Conservation (phyloP, 1,284 basidiomycete genomes). For the Heterobasidion irregulare region DNA sequence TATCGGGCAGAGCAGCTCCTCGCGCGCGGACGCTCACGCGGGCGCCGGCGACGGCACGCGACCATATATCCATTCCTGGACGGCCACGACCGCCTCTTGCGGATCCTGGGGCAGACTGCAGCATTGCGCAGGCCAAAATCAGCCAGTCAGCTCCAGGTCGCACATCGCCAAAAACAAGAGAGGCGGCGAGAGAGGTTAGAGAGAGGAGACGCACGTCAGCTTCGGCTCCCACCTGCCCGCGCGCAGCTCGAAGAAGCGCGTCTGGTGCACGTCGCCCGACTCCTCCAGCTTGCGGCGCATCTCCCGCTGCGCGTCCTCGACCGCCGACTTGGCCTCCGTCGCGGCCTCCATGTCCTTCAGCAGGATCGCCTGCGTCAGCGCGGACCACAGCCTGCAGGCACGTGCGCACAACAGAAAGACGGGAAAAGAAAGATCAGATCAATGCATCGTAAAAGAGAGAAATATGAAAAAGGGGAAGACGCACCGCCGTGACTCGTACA, state of each 20-base stretch:
- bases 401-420: neutral
- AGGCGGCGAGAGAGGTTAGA: neutral
- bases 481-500: constrained; percentile 81
- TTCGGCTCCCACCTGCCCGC: constrained; percentile 80
- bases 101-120: constrained; percentile 64
- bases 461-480: constrained; percentile 14
- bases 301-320: constrained; percentile 92
- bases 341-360: constrained; percentile 91
- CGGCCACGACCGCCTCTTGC: constrained; percentile 48
- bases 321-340: constrained; percentile 81
- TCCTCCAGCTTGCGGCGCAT: constrained; percentile 74
- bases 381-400: constrained; percentile 65
- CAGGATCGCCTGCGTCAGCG: constrained; percentile 83
- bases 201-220: constrained; percentile 45
- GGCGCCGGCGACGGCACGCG: neutral
- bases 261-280: constrained; percentile 53
- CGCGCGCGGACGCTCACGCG: neutral
- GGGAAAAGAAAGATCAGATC: too few relatives aligned
- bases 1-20: too few relatives aligned
- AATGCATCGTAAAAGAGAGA: neutral
- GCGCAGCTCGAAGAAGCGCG: constrained; percentile 78
- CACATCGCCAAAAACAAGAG: neutral
- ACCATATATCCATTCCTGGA: constrained; percentile 56
- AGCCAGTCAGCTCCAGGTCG: neutral
- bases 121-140: neutral